Conservation (phyloP, 1,284 basidiomycete genomes). For the Uromyces viciae-fabae region DNA sequence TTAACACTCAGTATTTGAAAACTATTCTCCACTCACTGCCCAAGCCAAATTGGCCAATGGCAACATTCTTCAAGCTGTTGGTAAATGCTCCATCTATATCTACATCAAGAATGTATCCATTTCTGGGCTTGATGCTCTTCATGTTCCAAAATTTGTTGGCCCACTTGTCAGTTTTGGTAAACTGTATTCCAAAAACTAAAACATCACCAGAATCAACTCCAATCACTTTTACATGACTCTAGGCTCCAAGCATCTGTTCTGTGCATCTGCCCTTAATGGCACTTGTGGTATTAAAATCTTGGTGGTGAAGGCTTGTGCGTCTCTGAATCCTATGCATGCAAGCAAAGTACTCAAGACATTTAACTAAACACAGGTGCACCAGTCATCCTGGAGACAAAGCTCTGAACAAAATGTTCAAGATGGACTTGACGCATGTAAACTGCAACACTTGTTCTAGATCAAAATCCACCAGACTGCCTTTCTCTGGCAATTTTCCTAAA, state of each 20-base stretch:
- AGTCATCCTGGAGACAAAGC: background rate
- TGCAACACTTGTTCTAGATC: constrained; percentile 9
- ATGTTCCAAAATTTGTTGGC: constrained; percentile 2
- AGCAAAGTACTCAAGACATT: background rate
- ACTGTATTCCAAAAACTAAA: background rate
- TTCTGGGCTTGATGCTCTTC: background rate
- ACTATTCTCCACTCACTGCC: background rate
- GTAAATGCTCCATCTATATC: background rate
- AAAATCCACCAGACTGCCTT: background rate
- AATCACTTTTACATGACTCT: background rate
- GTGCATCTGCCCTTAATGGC: background rate
- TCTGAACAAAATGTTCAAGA: background rate
- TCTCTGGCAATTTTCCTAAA: background rate
- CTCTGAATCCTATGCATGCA: no score
- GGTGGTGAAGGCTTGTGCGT: background rate
- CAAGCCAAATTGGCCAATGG: background rate
- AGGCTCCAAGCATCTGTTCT: background rate
- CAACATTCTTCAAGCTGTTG: background rate
- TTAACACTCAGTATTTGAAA: background rate
- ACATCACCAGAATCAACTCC: background rate
- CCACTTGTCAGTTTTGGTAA: constrained; percentile 1
- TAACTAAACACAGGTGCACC: background rate
- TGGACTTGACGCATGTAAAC: background rate
- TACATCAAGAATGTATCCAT: background rate
- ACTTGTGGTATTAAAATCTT: background rate